Percentiles rank a stretch among this genome's conserved stretches.
phyloP scores from a whole-genome alignment of 331 rosid genomes.

The Erythrophleum ivorense region DNA sequence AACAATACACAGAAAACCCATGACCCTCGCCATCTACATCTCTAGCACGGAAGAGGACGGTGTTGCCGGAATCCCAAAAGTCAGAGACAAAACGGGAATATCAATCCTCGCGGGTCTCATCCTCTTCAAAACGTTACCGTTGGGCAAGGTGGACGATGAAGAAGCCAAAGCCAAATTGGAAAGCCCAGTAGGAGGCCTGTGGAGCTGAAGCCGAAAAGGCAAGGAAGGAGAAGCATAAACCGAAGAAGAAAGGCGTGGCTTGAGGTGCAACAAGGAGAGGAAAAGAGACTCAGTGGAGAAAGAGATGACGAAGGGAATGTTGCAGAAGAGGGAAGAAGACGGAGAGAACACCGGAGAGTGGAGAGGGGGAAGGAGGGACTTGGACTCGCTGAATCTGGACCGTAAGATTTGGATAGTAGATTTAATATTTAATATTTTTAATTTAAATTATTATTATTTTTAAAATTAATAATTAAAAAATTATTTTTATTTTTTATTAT shows the following conservation, averaged over 20 bases:
- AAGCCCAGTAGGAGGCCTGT: too few relatives aligned
- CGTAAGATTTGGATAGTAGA: too few relatives aligned
- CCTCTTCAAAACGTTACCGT: slow-evolving; percentile 70
- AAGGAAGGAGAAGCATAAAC: slow-evolving; percentile 71
- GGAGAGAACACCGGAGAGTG: slow-evolving; percentile 92
- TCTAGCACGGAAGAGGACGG: slow-evolving; percentile 53
- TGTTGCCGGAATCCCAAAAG: slow-evolving; percentile 50
- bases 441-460: too few relatives aligned
- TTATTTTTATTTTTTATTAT: too few relatives aligned
- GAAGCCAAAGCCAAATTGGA: slow-evolving; percentile 25
- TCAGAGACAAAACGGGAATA: slow-evolving; percentile 65
- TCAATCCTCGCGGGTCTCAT: slow-evolving; percentile 76
- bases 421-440: too few relatives aligned
- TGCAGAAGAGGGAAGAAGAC: slow-evolving; percentile 68
- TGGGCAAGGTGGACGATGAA: slow-evolving; percentile 38
- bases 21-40: slow-evolving; percentile 66
- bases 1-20: slow-evolving; percentile 72
- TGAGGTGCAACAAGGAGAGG: slow-evolving; percentile 57
- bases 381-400: too few relatives aligned
- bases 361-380: too few relatives aligned
- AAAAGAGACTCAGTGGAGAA: slow-evolving; percentile 60
- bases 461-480: too few relatives aligned
- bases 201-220: slow-evolving; percentile 67
- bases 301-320: slow-evolving; percentile 55
- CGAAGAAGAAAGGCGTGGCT: slow-evolving; percentile 35